Evolutionary conservation across 2,329 filamentous ascomycete species (phyloP).

Genomic region (Pseudogymnoascus sp.): DNA sequence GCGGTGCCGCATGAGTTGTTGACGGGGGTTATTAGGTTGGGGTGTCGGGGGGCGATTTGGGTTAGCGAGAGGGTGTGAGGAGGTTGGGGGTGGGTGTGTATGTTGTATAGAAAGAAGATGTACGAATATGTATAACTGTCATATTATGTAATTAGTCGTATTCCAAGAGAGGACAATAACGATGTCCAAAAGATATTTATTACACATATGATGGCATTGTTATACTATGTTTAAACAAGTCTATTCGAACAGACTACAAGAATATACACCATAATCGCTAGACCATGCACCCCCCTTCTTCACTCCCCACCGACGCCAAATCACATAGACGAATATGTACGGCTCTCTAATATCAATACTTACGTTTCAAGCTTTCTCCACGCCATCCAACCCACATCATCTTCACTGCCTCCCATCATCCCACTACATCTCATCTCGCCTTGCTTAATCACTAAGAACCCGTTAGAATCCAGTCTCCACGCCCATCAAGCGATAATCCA

Average conservation of each 20-base stretch:
- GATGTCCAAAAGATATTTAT: background rate
- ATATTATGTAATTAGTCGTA: background rate
- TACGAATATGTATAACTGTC: conserved; percentile 15
- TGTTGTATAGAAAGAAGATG: conserved; percentile 16
- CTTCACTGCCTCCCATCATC: background rate
- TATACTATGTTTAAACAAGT: conserved; percentile 4
- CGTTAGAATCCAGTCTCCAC: background rate
- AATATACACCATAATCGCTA: conserved; percentile 2
- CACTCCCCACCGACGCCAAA: background rate
- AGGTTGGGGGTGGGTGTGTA: background rate
- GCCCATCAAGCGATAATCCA: too few relatives aligned
- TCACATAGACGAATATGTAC: conserved; percentile 5
- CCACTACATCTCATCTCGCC: background rate
- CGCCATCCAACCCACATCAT: background rate
- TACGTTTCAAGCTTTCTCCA: background rate
- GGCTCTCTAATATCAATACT: conserved; percentile 9
- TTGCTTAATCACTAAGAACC: background rate
- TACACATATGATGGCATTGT: background rate
- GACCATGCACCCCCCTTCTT: conserved; percentile 2
- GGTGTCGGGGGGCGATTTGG: conserved; percentile 89
- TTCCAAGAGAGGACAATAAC: background rate
- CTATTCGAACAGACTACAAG: conserved; percentile 1
- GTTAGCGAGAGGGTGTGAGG: conserved; percentile 65
- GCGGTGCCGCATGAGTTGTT: conserved; percentile 85
- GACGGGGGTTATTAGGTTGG: conserved; percentile 79